Percentiles rank a stretch among this genome's conserved stretches.
Conservation (phyloP, 2,329 filamentous ascomycete species). For the Trichoderma sp. region DNA sequence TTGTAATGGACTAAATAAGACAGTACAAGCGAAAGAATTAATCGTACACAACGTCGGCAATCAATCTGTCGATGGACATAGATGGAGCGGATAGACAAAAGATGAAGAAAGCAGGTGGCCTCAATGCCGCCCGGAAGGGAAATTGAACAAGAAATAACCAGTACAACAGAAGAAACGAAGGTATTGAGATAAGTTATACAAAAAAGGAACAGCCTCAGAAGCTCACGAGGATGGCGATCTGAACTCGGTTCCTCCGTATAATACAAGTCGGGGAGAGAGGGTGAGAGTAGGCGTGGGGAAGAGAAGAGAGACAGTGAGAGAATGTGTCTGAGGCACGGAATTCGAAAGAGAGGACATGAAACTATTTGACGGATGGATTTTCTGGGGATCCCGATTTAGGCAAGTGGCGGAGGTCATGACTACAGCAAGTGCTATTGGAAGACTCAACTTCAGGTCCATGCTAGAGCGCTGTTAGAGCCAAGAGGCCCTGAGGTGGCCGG, state of each 20-base stretch:
- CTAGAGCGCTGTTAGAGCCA: background rate
- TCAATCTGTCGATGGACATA: background rate
- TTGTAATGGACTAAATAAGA: background rate
- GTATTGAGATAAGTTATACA: background rate
- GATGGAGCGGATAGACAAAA: background rate
- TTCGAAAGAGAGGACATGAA: background rate
- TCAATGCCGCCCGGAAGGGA: background rate
- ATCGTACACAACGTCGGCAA: background rate
- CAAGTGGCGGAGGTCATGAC: slow-evolving; percentile 9
- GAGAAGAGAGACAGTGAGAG: background rate
- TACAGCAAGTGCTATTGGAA: background rate
- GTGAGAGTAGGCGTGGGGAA: background rate
- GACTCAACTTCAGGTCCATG: background rate
- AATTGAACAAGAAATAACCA: background rate
- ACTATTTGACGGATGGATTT: background rate
- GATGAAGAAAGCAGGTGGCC: background rate
- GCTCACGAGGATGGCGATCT: background rate
- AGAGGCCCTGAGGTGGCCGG: background rate
- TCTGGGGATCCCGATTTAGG: slow-evolving; percentile 9
- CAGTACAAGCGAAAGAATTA: background rate
- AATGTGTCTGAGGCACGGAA: background rate
- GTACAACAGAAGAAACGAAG: background rate
- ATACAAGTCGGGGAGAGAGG: background rate
- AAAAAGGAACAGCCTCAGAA: background rate
- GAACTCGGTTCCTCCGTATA: background rate